Base-by-base conservation (phyloP, 129 eudicot species). In the Oenanthe sinensis region DNA sequence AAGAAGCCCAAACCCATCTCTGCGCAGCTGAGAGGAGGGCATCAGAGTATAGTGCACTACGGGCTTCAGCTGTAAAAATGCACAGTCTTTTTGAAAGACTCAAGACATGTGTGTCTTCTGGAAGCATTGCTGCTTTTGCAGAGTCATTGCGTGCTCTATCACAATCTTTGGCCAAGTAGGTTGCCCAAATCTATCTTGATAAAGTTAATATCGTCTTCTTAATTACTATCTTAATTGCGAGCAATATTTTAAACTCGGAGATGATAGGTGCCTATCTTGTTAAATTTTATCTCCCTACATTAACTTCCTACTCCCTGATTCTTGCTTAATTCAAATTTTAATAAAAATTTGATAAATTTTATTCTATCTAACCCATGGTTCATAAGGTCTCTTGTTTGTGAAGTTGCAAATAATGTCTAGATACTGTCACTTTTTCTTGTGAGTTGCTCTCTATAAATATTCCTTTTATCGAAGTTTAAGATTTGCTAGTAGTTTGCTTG, bases 1-100 rank as follows among this genome's bases (percentile, higher is more conserved):
- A 92, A 81, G 96, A 95, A 86, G 96, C 97, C 79, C 99, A 92
- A 78, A 95, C 90, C 30, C 94, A 95, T 89, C 96, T 90, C 12
- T 90, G 89, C 84, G 91, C 96, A 2, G 96, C 97, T 83, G 92
- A 91, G 60, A 81, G 92, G 58, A 88, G 89, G 83, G 94, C 94
- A 77, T 92, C 94, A 40, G 89, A 91, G 28, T 95, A 90, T 81
- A 90, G 77, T 83, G 85, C 90, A 62, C 77, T 95, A 68, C 95
- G 92, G 76, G 83, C 85, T 28, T 86, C 99, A 83, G 87, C 95
- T 26, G 85, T 92, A 82, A 95, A 87, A 82, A 81, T 89, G 80
- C 96, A 88, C 78, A 81, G 87, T 83, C 94, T 91, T 78, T 91
- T 95, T 43, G 96, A 86, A 83, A 93, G 97, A 52, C 90, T 95